These are phyloP conservation scores for Gamsiella multidivaricata DNA, from an alignment of 192 early-diverging fungal genomes.

Conservation along the genomic window DNA sequence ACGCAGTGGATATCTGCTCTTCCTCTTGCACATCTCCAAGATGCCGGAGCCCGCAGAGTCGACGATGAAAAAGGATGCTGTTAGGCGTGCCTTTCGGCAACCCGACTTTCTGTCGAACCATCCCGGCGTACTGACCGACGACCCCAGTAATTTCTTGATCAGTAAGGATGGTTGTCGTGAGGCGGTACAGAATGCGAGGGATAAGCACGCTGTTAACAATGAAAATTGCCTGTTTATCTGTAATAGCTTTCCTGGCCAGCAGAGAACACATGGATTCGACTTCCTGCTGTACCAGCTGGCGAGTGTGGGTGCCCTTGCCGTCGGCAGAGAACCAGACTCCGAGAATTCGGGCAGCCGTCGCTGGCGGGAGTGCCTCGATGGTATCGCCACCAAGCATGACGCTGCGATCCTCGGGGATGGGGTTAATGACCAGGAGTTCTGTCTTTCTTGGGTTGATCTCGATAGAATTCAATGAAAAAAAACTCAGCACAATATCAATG, in stretches of 20 bases:
- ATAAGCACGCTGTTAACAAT: slow-evolving; percentile 38
- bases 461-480: slow-evolving; percentile 16
- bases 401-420: not conserved
- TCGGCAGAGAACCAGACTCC: slow-evolving; percentile 21
- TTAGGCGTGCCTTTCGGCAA: not conserved
- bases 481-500: not conserved
- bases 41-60: slow-evolving; percentile 18
- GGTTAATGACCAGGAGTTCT: slow-evolving; percentile 18
- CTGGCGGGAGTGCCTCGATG: not conserved
- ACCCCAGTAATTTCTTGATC: not conserved
- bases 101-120: slow-evolving; percentile 1
- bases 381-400: not conserved
- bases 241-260: not conserved
- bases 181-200: slow-evolving; percentile 17
- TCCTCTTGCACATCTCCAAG: slow-evolving; percentile 16
- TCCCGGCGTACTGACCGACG: slow-evolving; percentile 1
- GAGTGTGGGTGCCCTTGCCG: not conserved
- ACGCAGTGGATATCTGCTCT: slow-evolving; percentile 26
- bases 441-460: slow-evolving; percentile 40
- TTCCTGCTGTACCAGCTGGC: not conserved
- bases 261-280: not conserved
- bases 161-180: slow-evolving; percentile 4
- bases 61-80: slow-evolving; percentile 22
- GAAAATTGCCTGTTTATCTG: slow-evolving; percentile 27
- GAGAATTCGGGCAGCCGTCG: not conserved